A percentile compares a stretch with the other conserved stretches of the same genome.
These are phyloP conservation scores for Xylaria palmicola DNA, from an alignment of 495 filamentous ascomycete species.

Conservation along the genomic window DNA sequence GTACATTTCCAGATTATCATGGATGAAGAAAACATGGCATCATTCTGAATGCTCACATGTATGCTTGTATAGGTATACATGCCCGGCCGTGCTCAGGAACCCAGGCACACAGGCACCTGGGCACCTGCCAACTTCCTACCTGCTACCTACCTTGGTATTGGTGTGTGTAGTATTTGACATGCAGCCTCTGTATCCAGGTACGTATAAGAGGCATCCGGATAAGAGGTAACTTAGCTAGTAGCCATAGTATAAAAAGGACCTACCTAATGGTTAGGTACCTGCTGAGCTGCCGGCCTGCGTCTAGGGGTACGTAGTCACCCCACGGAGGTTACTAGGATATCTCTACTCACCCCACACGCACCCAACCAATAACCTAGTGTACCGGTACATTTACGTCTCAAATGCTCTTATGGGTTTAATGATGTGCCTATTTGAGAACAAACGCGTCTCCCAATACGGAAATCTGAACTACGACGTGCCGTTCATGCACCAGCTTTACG, in stretches of 20 bases:
- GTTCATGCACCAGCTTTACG: neutral
- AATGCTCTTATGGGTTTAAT: neutral
- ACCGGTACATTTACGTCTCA: neutral
- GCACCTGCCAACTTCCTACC: neutral
- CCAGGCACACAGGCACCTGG: no score
- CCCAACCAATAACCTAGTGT: neutral
- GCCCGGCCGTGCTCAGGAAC: neutral
- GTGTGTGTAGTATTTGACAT: neutral
- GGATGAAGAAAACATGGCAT: neutral
- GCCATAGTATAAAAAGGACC: no score
- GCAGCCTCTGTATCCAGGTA: neutral
- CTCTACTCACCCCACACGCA: neutral
- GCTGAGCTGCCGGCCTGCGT: no score
- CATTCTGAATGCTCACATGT: neutral
- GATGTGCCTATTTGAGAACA: neutral
- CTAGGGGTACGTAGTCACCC: no score
- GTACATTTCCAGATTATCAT: neutral
- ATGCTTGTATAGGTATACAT: slow-evolving; percentile 5
- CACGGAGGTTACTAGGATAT: neutral
- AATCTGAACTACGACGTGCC: neutral
- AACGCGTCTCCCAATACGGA: neutral
- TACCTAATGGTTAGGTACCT: neutral
- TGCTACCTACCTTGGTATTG: neutral
- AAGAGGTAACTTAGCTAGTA: neutral
- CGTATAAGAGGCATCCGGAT: no score